phyloP scores from a whole-genome alignment of 169 alveolate species.

The Amoebophrya sp. region DNA sequence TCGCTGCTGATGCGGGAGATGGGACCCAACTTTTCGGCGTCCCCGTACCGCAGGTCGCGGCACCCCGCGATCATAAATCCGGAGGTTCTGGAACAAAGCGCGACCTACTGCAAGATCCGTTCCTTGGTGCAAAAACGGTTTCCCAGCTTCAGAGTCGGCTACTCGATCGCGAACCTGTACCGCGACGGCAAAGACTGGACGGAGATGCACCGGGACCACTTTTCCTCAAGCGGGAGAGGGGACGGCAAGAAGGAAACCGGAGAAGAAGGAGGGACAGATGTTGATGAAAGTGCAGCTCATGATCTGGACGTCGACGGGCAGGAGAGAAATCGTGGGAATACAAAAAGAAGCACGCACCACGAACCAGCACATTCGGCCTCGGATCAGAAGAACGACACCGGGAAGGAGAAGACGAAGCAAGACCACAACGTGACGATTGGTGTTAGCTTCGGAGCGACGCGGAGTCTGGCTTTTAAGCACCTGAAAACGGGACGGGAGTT shows the following conservation, averaged over 20 bases:
- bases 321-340: neutral
- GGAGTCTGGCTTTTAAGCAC: neutral
- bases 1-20: neutral
- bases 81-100: neutral
- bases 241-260: neutral
- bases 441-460: neutral
- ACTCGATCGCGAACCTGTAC: neutral
- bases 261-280: too few species aligned
- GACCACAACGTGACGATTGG: neutral
- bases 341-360: neutral
- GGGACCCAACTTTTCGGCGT: neutral
- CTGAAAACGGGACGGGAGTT: neutral
- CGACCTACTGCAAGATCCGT: too few species aligned
- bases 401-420: neutral
- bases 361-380: too few species aligned
- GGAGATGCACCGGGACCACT: neutral
- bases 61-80: neutral
- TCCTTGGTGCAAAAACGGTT: neutral
- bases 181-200: neutral
- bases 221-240: neutral
- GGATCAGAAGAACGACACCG: neutral
- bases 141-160: neutral
- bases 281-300: too few species aligned
- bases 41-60: neutral
- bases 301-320: neutral